phyloP scores from a whole-genome alignment of 176 grass and related monocot genomes.

The Aegilops speltoides region DNA sequence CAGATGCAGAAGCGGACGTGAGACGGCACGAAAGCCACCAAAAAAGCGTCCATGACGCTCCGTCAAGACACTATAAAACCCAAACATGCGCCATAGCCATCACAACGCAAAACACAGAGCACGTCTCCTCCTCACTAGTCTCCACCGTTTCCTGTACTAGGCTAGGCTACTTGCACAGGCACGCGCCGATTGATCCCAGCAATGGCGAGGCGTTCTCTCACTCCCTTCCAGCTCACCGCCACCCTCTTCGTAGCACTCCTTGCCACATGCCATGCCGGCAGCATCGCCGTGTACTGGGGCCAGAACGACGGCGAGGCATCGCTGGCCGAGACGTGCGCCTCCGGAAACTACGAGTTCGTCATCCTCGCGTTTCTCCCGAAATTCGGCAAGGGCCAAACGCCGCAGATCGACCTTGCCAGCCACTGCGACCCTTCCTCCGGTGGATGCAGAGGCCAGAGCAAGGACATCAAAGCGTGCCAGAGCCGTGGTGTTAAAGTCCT shows the following conservation, averaged over 20 bases:
- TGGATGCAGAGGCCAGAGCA: slow-evolving; percentile 44
- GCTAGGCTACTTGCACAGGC: background rate
- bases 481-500: slow-evolving; percentile 61
- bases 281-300: slow-evolving; percentile 65
- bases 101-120: background rate
- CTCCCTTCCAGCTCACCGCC: slow-evolving; percentile 3
- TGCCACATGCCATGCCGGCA: slow-evolving; percentile 37
- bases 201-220: slow-evolving; percentile 26
- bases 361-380: slow-evolving; percentile 60
- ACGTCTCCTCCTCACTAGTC: background rate
- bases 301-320: slow-evolving; percentile 57
- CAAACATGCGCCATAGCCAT: background rate
- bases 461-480: slow-evolving; percentile 60
- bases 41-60: background rate
- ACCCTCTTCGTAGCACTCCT: slow-evolving; percentile 2
- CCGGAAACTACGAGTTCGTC: slow-evolving; percentile 55
- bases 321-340: slow-evolving; percentile 36
- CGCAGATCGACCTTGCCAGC: slow-evolving; percentile 49
- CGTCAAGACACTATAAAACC: slow-evolving; percentile 15
- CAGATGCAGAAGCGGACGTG: background rate
- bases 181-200: background rate
- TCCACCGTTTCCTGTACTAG: background rate
- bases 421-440: slow-evolving; percentile 60
- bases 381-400: slow-evolving; percentile 68
- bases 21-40: slow-evolving; percentile 29